Evolutionary conservation across 2,329 filamentous ascomycete species (phyloP).

Genomic region (Sporothrix brunneoviolacea): DNA sequence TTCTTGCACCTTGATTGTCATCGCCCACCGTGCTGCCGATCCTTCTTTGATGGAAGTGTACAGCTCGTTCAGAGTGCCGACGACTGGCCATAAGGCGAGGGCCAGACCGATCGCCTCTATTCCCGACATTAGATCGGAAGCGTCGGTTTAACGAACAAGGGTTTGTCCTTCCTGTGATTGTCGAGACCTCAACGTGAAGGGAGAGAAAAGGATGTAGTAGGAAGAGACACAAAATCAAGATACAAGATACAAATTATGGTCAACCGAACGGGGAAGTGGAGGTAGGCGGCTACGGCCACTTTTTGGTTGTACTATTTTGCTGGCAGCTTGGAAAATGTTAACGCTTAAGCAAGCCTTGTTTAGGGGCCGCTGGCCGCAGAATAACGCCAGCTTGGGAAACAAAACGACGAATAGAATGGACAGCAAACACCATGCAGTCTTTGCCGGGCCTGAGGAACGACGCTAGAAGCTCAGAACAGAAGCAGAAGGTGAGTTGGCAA

Average conservation of each 20-base stretch:
- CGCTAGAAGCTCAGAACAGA: constrained; percentile 6
- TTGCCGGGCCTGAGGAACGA: neutral
- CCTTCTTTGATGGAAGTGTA: constrained; percentile 13
- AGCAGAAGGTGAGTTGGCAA: neutral
- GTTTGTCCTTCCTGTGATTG: neutral
- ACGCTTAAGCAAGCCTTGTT: constrained; percentile 1
- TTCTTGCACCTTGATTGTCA: constrained; percentile 18
- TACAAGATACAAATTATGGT: no score
- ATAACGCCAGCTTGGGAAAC: constrained; percentile 1
- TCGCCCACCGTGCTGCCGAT: constrained; percentile 2
- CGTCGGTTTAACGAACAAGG: neutral
- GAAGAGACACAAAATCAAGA: no score
- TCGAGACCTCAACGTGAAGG: neutral
- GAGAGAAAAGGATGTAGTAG: neutral
- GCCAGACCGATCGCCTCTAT: constrained; percentile 15
- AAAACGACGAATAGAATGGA: constrained; percentile 1
- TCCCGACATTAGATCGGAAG: constrained; percentile 13
- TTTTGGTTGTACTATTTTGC: neutral
- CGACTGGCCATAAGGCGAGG: constrained; percentile 17
- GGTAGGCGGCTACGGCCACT: neutral
- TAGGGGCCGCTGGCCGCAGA: neutral
- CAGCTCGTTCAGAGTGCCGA: constrained; percentile 11
- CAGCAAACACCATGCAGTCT: neutral
- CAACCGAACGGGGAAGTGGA: neutral
- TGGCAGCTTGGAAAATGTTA: neutral